Conservation (phyloP, 805 yeast genomes). For the Jamesozyma lodderae region DNA sequence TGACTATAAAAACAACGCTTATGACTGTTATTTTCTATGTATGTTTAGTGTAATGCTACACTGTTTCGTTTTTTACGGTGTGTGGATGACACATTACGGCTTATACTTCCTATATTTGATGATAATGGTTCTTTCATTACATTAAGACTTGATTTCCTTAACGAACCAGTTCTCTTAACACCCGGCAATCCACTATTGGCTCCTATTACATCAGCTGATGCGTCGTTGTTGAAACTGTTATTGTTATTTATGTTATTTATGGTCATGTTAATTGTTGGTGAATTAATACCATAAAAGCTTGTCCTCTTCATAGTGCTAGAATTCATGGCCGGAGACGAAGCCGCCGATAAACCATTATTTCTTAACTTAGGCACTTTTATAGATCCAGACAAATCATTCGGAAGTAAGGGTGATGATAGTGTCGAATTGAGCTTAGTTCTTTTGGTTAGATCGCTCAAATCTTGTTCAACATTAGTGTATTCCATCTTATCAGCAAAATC, state of each 20-base stretch:
- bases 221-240: not conserved
- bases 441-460: not conserved
- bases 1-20: too few relatives aligned
- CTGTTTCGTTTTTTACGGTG: too few relatives aligned
- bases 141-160: slow-evolving; percentile 6
- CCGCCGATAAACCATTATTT: too few relatives aligned
- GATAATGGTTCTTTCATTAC: too few relatives aligned
- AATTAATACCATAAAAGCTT: slow-evolving; percentile 7
- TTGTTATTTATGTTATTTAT: too few relatives aligned
- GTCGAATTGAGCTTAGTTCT: not conserved
- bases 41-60: too few relatives aligned
- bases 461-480: slow-evolving; percentile 1
- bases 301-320: slow-evolving; percentile 5
- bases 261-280: slow-evolving; percentile 1
- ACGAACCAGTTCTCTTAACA: slow-evolving; percentile 11
- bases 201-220: not conserved
- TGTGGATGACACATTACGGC: too few relatives aligned
- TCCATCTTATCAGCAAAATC: slow-evolving; percentile 5
- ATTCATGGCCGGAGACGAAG: not conserved
- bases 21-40: too few relatives aligned
- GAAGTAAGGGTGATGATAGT: not conserved
- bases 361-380: slow-evolving; percentile 1
- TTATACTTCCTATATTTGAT: too few relatives aligned
- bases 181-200: slow-evolving; percentile 9
- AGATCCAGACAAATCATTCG: not conserved